A percentile compares a stretch with the other conserved stretches of the same genome.
Evolutionary conservation across 306 rosid species (phyloP).

Genomic region (Quercus cerris): DNA sequence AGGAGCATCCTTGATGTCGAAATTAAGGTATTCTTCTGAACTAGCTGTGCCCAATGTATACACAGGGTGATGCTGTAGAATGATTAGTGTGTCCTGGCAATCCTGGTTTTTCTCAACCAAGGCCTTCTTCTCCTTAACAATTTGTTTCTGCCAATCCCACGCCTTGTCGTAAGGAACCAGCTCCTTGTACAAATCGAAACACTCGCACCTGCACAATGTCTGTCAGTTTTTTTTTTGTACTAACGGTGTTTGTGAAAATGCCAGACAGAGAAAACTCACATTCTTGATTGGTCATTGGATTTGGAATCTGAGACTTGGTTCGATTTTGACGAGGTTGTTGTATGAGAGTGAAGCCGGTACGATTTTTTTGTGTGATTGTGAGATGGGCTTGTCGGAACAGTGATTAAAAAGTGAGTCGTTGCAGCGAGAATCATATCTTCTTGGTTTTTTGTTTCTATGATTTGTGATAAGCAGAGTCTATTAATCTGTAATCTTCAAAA

Average conservation of each 20-base stretch:
- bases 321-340: neutral
- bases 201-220: slow-evolving; percentile 62
- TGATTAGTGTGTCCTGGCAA: slow-evolving; percentile 34
- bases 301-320: slow-evolving; percentile 10
- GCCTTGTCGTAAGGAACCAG: slow-evolving; percentile 57
- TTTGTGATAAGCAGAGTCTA: neutral
- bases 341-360: neutral
- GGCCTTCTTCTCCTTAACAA: slow-evolving; percentile 33
- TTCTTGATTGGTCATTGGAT: slow-evolving; percentile 15
- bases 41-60: slow-evolving; percentile 45
- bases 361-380: neutral
- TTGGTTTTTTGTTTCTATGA: neutral
- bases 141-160: slow-evolving; percentile 48
- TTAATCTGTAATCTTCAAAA: neutral
- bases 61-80: slow-evolving; percentile 48
- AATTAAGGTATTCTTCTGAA: slow-evolving; percentile 40
- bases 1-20: slow-evolving; percentile 34
- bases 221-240: neutral
- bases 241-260: slow-evolving; percentile 13
- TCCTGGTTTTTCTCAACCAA: slow-evolving; percentile 25
- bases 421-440: slow-evolving; percentile 24
- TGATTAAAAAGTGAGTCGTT: slow-evolving; percentile 1
- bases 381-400: slow-evolving; percentile 20
- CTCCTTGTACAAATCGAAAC: slow-evolving; percentile 55
- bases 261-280: slow-evolving; percentile 29